These are phyloP conservation scores for Colletotrichum endophyticum DNA, from an alignment of 2,329 filamentous ascomycete species.

Conservation along the genomic window DNA sequence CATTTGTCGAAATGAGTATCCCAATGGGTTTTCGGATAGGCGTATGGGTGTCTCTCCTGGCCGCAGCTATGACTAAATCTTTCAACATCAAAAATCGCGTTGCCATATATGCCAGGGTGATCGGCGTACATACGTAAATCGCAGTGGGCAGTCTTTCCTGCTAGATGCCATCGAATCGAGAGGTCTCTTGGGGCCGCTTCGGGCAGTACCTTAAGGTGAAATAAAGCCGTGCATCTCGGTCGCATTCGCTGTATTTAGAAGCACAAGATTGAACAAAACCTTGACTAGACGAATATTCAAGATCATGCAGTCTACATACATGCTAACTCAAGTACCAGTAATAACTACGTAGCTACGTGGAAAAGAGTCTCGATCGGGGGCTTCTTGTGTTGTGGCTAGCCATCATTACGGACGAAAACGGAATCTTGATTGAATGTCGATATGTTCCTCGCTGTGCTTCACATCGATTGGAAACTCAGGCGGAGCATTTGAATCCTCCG, in stretches of 20 bases:
- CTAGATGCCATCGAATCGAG: neutral
- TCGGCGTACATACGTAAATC: neutral
- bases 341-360: neutral
- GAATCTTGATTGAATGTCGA: neutral
- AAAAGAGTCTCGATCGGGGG: neutral
- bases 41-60: neutral
- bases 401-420: neutral
- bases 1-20: neutral
- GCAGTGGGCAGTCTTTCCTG: neutral
- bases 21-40: neutral
- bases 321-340: rapidly evolving
- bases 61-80: neutral
- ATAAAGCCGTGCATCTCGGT: neutral
- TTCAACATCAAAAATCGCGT: rapidly evolving
- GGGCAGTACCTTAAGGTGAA: neutral
- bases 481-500: neutral
- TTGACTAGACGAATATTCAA: neutral
- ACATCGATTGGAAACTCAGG: neutral
- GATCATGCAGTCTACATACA: neutral
- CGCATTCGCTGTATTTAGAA: neutral
- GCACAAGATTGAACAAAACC: rapidly evolving
- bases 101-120: neutral
- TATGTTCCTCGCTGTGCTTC: neutral
- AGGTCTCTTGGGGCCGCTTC: neutral
- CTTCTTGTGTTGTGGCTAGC: rapidly evolving